A percentile compares a stretch with the other conserved stretches of the same genome.
Conservation (phyloP, 768 basidiomycete species). For the Cyathus striatus region DNA sequence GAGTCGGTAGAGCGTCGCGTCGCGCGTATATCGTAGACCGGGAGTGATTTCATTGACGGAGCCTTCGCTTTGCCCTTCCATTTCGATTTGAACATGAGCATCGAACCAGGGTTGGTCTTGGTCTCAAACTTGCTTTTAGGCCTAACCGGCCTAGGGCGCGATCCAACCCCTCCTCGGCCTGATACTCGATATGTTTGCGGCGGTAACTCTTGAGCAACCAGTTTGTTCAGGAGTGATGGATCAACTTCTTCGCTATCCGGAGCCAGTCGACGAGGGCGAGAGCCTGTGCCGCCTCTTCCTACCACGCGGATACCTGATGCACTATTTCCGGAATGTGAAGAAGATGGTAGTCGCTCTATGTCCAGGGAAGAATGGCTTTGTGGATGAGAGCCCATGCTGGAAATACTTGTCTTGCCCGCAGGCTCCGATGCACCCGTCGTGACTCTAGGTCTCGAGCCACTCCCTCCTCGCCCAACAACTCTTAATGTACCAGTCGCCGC, state of each 20-base stretch:
- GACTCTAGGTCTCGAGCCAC: background rate
- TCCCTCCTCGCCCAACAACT: background rate
- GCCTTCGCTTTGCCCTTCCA: background rate
- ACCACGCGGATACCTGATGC: constrained; percentile 10
- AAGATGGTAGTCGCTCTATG: background rate
- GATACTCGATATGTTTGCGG: constrained; percentile 5
- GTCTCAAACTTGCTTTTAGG: constrained; percentile 3
- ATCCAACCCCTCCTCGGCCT: constrained; percentile 14
- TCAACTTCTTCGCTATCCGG: background rate
- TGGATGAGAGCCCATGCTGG: too few species aligned
- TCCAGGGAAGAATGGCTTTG: background rate
- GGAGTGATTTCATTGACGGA: constrained; percentile 3
- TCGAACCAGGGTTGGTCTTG: background rate
- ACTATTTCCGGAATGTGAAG: constrained; percentile 5
- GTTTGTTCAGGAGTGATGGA: background rate
- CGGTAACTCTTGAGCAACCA: background rate
- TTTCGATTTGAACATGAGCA: background rate
- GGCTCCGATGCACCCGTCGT: background rate
- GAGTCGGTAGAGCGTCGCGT: constrained; percentile 8
- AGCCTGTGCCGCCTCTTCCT: constrained; percentile 13
- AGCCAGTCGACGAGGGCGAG: constrained; percentile 8
- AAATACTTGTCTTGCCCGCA: background rate
- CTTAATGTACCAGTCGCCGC: background rate
- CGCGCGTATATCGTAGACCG: constrained; percentile 3
- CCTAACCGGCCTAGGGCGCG: constrained; percentile 9